These are phyloP conservation scores for Phtheirospermum japonicum DNA, from an alignment of 257 asterid genomes.

Conservation along the genomic window DNA sequence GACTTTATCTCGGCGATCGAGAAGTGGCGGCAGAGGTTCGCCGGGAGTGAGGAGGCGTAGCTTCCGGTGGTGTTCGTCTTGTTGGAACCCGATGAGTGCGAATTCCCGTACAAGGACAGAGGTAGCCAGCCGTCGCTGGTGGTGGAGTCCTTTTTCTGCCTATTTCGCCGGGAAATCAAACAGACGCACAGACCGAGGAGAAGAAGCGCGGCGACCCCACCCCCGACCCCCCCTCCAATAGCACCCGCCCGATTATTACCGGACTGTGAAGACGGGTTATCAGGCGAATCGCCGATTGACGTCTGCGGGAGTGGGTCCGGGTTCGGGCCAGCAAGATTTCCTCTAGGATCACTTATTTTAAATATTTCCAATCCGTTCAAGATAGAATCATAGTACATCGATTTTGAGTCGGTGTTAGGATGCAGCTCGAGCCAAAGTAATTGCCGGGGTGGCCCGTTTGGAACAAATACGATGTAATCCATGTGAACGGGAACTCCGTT, in stretches of 20 bases:
- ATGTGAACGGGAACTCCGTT: slow-evolving; percentile 55
- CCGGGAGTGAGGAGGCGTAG: slow-evolving; percentile 24
- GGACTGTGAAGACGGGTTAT: slow-evolving; percentile 26
- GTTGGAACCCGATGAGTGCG: slow-evolving; percentile 32
- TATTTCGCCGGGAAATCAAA: slow-evolving; percentile 26
- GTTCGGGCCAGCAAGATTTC: slow-evolving; percentile 84
- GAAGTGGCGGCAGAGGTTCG: slow-evolving; percentile 39
- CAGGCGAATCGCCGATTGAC: slow-evolving; percentile 25
- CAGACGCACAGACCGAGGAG: slow-evolving; percentile 57
- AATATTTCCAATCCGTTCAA: slow-evolving; percentile 85
- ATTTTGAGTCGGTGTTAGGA: slow-evolving; percentile 35
- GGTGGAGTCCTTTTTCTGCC: slow-evolving; percentile 24
- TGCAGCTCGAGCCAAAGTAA: slow-evolving; percentile 71
- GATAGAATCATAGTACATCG: slow-evolving; percentile 64
- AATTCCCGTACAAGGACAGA: slow-evolving; percentile 29
- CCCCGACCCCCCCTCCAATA: slow-evolving; percentile 82
- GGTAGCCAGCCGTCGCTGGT: slow-evolving; percentile 34
- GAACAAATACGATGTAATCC: slow-evolving; percentile 62
- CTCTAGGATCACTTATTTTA: slow-evolving; percentile 50
- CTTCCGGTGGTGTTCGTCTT: slow-evolving; percentile 33
- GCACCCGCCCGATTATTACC: slow-evolving; percentile 41
- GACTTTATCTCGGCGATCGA: slow-evolving; percentile 34
- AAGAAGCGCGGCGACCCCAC: slow-evolving; percentile 63
- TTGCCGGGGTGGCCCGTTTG: slow-evolving; percentile 55
- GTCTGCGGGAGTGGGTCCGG: slow-evolving; percentile 60